Base-by-base conservation (phyloP, 345 rosid genomes). In the Arabidopsis suecica region DNA sequence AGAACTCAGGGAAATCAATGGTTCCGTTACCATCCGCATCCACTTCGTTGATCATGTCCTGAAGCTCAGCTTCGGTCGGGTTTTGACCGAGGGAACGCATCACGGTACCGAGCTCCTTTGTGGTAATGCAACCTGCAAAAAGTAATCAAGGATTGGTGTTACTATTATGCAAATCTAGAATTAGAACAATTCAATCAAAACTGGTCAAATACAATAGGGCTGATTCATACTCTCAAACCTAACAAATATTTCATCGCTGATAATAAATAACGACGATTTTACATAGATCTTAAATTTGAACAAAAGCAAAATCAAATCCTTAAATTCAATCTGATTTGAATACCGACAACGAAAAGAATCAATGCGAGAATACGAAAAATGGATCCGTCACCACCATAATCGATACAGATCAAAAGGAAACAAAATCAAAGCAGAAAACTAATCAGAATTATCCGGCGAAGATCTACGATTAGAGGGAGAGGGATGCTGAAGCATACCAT, bases 11-110 rank as follows among this genome's bases (percentile, higher is more conserved):
- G 78, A 89, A 89, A 78, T 89, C 95, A 3, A 89, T 89, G 50
- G 95, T 89, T 2, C 95, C 95, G 18, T 89, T 89, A 22, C 95
- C 95, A 75, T 89, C 95, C 1, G 95, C 95, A 75, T 89, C 95
- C 0, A 89, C 95, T 69, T 89, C 95, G 6, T 89, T 89, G 74
- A 89, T 89, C 95, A 89, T 89, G 73, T 89, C 95, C 72, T 89
- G 95, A 58, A 89, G 92, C 86, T 89, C 95, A 6, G 95, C 95
- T 68, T 89, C 95, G 0, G 95, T 89, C 13, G 95, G 95, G 76
- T 89, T 89, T 79, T 89, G 95, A 22, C 95, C 95, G 2, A 89
- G 81, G 10, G 95, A 89, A 28, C 95, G 81, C 95, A 89, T 89
- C 78, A 89, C 95, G 4, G 95, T 89, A 6, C 95, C 95, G 4